phyloP scores from a whole-genome alignment of 805 yeast genomes.

The Kodamaea laetipori region DNA sequence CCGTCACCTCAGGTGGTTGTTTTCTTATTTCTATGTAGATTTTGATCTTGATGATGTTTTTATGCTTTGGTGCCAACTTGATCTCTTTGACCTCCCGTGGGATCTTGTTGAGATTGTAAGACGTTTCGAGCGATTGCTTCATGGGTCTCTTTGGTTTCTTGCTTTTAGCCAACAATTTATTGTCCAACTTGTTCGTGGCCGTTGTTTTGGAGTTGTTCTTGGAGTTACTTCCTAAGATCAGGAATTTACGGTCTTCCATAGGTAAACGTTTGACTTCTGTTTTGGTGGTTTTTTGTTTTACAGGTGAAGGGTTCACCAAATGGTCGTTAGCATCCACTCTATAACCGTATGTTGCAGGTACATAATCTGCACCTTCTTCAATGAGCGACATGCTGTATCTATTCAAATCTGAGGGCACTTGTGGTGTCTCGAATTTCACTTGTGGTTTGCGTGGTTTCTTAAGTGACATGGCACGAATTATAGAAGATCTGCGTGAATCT shows the following conservation, averaged over 20 bases:
- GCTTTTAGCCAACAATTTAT: conserved; percentile 3
- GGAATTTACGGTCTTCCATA: conserved; percentile 5
- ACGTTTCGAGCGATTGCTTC: conserved; percentile 10
- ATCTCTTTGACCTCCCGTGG: conserved; percentile 3
- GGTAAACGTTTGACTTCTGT: conserved; percentile 3
- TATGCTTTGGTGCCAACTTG: conserved; percentile 3
- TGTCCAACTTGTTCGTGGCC: conserved; percentile 4
- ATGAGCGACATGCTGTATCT: conserved; percentile 8
- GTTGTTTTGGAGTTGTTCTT: background rate
- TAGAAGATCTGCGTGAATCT: background rate
- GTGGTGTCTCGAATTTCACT: background rate
- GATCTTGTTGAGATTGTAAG: conserved; percentile 9
- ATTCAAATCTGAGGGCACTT: background rate
- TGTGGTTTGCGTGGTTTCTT: conserved; percentile 5
- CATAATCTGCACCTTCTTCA: background rate
- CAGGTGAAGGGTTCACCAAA: background rate
- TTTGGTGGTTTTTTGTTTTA: background rate
- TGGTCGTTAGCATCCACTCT: conserved; percentile 3
- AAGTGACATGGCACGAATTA: conserved; percentile 6
- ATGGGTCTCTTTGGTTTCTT: conserved; percentile 1
- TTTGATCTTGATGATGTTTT: conserved; percentile 10
- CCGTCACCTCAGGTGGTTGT: conserved; percentile 3
- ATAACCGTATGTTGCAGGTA: conserved; percentile 7
- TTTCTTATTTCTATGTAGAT: conserved; percentile 11
- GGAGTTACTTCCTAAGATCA: conserved; percentile 5